phyloP scores from a whole-genome alignment of 1,284 basidiomycete species.

The Trametes sp. region DNA sequence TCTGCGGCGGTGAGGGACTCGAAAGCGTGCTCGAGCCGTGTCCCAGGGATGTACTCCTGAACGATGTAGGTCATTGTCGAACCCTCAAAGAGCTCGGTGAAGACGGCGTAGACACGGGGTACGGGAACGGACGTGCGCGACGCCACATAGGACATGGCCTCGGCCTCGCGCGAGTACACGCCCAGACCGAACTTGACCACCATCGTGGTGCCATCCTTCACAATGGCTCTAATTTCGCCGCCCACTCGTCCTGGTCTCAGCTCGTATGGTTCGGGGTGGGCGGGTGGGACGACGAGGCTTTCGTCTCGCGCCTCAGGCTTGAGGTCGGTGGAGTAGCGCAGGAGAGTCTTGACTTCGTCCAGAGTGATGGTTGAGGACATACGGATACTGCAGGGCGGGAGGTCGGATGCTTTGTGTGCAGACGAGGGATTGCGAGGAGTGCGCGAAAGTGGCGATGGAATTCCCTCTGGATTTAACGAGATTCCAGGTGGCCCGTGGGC shows the following conservation, averaged over 20 bases:
- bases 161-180: neutral
- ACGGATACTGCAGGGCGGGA: too few relatives aligned
- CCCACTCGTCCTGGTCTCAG: neutral
- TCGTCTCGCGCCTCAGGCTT: neutral
- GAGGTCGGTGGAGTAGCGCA: neutral
- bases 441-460: too few relatives aligned
- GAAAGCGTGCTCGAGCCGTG: neutral
- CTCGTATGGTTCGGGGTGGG: neutral
- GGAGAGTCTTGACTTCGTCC: neutral
- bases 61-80: neutral
- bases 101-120: neutral
- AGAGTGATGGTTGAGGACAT: neutral
- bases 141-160: neutral
- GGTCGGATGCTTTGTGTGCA: too few relatives aligned
- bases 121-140: neutral
- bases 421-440: too few relatives aligned
- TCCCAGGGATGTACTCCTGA: neutral
- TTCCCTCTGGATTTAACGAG: too few relatives aligned
- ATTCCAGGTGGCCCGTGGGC: too few relatives aligned
- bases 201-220: neutral
- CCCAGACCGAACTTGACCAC: neutral
- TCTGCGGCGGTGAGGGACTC: neutral
- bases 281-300: neutral
- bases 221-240: neutral
- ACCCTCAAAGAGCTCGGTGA: neutral